Base-by-base conservation (phyloP, 2,329 filamentous ascomycete genomes). In the Chaetomium olivaceum region DNA sequence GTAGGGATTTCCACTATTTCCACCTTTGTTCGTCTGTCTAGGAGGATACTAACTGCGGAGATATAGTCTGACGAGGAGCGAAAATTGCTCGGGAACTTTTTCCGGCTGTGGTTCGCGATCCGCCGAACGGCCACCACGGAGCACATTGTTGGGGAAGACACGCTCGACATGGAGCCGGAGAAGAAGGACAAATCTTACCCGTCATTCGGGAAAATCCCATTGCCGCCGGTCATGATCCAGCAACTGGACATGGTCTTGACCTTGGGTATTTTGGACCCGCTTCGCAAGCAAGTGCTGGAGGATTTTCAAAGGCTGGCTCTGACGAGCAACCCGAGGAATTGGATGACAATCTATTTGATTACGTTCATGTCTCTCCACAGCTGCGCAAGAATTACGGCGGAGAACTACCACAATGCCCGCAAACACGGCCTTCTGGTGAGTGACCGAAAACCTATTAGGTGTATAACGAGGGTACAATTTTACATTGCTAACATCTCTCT, bases 331-430 rank as follows among this genome's bases (percentile, higher is more conserved):
- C 67, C 67, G 25, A 36, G 54, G 16, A 68, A 57, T 23, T 66
- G 67, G 64, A 66, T 68, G 63, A 68, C 67, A 21, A 63, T 68
- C 12, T 68, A 68, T 31, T 61, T 68, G 36, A 59, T 62, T 9
- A 62, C 63, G 7, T 68, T 68, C 61, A 64, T 68, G 61, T 66
- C 64, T 4, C 62, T 68, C 16, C 61, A 68, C 36, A 64, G 61
- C 55, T 68, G 67, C 59, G 57, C 64, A 11, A 61, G 27, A 19
- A 54, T 68, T 3, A 57, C 64, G 16, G 61, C 21, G 1, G 63
- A 68, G 46, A 64, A 68, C 48, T 68, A 66, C 50, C 23, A 56
- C 19, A 68, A 68, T 29, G 67, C 61, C 4, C 55, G 67, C 39
- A 68, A 65, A 23, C 67, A 68, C 39, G 67, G 67, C 11, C 61